phyloP scores from a whole-genome alignment of 805 yeast species.

The Kazachstania viticola region DNA sequence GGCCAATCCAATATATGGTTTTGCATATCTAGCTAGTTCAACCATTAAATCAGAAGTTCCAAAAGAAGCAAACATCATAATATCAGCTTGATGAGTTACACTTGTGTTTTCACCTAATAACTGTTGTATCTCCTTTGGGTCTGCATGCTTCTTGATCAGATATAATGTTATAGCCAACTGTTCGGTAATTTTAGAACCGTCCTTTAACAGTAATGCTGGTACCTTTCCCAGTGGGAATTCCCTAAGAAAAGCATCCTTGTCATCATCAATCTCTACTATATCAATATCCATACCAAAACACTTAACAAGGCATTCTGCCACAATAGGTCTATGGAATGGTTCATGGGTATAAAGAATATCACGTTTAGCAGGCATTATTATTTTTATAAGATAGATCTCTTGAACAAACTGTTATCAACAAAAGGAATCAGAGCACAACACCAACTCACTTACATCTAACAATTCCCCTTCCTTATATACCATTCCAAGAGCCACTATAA shows the following conservation, averaged over 20 bases:
- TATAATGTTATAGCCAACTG: slow-evolving; percentile 33
- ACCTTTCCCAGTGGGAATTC: not conserved
- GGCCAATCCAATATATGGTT: slow-evolving; percentile 44
- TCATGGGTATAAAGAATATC: not conserved
- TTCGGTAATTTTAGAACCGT: slow-evolving; percentile 1
- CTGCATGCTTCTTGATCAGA: slow-evolving; percentile 26
- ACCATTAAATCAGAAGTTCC: slow-evolving; percentile 53
- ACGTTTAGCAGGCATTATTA: not conserved
- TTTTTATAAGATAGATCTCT: no score
- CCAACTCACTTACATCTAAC: no score
- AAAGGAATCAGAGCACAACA: no score
- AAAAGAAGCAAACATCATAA: slow-evolving; percentile 46
- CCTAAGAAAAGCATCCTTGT: not conserved
- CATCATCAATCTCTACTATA: not conserved
- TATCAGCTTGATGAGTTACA: slow-evolving; percentile 51
- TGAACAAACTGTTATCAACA: no score
- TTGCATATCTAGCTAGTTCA: slow-evolving; percentile 36
- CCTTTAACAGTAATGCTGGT: not conserved
- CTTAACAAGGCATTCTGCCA: not conserved
- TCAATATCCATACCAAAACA: not conserved
- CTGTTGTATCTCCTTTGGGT: slow-evolving; percentile 24
- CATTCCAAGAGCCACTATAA: no score
- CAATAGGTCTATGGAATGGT: not conserved
- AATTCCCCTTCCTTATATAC: no score
- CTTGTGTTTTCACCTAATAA: slow-evolving; percentile 56